These are phyloP conservation scores for Hypocreales sp. DNA, from an alignment of 2,329 filamentous ascomycete species.

Conservation along the genomic window DNA sequence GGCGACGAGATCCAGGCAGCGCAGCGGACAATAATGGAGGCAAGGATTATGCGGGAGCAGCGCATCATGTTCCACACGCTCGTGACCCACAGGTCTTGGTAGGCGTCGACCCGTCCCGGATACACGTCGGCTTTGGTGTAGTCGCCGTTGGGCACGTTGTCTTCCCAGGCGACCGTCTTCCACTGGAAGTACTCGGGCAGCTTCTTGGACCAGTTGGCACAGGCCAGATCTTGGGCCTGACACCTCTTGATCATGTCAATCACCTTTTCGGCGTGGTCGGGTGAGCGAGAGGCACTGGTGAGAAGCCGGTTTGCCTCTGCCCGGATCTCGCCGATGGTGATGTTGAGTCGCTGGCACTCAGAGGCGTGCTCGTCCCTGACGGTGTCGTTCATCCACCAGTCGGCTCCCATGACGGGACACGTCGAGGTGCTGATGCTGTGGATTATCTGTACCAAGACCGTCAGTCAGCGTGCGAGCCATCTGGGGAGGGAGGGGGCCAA, in stretches of 20 bases:
- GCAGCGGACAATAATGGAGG: constrained; percentile 40
- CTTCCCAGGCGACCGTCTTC: constrained; percentile 40
- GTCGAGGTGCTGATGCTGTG: constrained; percentile 39
- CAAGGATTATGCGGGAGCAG: constrained; percentile 36
- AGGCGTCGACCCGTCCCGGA: constrained; percentile 44
- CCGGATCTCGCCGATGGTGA: constrained; percentile 39
- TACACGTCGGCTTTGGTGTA: constrained; percentile 39
- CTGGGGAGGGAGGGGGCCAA: background rate
- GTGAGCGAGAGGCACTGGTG: constrained; percentile 25
- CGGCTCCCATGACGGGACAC: constrained; percentile 33
- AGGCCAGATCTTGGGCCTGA: constrained; percentile 35
- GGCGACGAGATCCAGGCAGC: constrained; percentile 45
- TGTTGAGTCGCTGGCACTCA: constrained; percentile 33
- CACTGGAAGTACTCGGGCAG: constrained; percentile 34
- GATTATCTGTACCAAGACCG: constrained; percentile 26
- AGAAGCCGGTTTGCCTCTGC: constrained; percentile 36
- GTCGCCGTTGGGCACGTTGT: constrained; percentile 34
- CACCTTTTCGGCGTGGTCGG: constrained; percentile 34
- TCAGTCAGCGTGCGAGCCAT: background rate
- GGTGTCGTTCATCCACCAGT: constrained; percentile 45
- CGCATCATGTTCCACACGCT: constrained; percentile 41
- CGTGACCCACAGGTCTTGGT: constrained; percentile 42
- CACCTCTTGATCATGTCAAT: constrained; percentile 34
- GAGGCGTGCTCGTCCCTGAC: constrained; percentile 31
- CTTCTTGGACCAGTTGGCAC: constrained; percentile 32